phyloP scores from a whole-genome alignment of 495 filamentous ascomycete species.

The Trichodelitschia bisporula region DNA sequence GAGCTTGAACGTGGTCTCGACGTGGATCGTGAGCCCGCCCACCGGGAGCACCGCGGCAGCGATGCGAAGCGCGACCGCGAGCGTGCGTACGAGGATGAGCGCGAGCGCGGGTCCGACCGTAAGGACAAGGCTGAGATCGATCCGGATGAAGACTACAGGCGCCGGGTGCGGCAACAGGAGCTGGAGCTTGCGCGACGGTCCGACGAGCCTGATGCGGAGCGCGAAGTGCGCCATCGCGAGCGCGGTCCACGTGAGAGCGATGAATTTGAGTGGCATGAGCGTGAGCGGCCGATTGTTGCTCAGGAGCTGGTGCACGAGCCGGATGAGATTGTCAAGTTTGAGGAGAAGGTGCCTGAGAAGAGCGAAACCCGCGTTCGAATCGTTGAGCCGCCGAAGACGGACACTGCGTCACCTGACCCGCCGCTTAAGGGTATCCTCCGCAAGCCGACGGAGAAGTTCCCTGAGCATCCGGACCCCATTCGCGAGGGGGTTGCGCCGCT shows the following conservation, averaged over 20 bases:
- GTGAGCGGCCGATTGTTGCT: no score
- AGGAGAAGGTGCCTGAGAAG: constrained; percentile 1
- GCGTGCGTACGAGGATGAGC: constrained; percentile 4
- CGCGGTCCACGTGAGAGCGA: no score
- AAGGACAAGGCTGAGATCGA: not conserved
- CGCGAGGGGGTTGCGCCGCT: constrained; percentile 72
- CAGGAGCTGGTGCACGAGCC: constrained; percentile 10
- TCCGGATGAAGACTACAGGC: not conserved
- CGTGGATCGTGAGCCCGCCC: constrained; percentile 4
- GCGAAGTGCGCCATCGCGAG: not conserved
- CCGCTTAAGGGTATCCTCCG: constrained; percentile 48
- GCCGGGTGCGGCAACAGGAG: no score
- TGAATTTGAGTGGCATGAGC: no score
- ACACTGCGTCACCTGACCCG: constrained; percentile 13
- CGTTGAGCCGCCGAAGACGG: constrained; percentile 14
- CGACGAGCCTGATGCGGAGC: not conserved
- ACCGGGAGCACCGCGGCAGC: constrained; percentile 5
- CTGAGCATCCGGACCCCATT: constrained; percentile 52
- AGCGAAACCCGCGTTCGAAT: constrained; percentile 14
- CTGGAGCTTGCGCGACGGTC: not conserved
- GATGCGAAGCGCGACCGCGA: constrained; percentile 5
- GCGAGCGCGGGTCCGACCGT: not conserved
- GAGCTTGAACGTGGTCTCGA: constrained; percentile 4
- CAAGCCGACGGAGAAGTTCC: constrained; percentile 46
- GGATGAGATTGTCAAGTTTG: constrained; percentile 4